These are phyloP conservation scores for Chytriomyces sp. DNA, from an alignment of 192 early-diverging fungal species.

Conservation along the genomic window DNA sequence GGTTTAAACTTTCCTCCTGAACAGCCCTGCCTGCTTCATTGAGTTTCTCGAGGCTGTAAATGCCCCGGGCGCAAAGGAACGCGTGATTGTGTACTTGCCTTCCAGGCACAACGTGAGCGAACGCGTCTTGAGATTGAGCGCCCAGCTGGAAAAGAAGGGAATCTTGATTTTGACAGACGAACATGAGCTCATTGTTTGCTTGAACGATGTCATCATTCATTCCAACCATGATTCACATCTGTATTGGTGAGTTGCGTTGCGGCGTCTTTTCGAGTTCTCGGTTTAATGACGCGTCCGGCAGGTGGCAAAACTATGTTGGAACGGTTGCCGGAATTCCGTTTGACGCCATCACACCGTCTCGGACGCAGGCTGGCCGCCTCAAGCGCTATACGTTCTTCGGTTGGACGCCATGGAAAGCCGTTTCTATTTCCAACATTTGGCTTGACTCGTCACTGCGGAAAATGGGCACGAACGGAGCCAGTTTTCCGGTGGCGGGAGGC, in stretches of 20 bases:
- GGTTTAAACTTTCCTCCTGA: too few relatives aligned
- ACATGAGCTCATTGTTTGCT: background rate
- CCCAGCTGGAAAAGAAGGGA: background rate
- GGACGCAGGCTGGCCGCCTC: background rate
- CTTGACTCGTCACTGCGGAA: background rate
- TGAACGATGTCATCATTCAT: slow-evolving; percentile 12
- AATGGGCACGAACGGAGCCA: background rate
- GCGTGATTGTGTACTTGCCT: slow-evolving; percentile 7
- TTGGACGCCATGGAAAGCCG: background rate
- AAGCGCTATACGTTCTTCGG: background rate
- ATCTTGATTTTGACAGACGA: background rate
- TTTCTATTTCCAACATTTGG: slow-evolving; percentile 14
- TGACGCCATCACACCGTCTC: background rate
- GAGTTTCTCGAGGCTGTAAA: slow-evolving; percentile 8
- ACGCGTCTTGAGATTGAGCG: background rate
- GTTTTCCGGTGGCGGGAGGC: background rate
- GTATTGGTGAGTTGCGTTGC: background rate
- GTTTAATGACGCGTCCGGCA: background rate
- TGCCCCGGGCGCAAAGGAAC: background rate
- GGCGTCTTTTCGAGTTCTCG: background rate
- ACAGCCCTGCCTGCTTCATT: slow-evolving; percentile 6
- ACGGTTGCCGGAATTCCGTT: background rate
- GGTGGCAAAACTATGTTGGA: slow-evolving; percentile 12
- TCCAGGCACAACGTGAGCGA: background rate
- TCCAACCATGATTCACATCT: slow-evolving; percentile 15